phyloP scores from a whole-genome alignment of 208 protist species.

The Acanthamoeba sp. region DNA sequence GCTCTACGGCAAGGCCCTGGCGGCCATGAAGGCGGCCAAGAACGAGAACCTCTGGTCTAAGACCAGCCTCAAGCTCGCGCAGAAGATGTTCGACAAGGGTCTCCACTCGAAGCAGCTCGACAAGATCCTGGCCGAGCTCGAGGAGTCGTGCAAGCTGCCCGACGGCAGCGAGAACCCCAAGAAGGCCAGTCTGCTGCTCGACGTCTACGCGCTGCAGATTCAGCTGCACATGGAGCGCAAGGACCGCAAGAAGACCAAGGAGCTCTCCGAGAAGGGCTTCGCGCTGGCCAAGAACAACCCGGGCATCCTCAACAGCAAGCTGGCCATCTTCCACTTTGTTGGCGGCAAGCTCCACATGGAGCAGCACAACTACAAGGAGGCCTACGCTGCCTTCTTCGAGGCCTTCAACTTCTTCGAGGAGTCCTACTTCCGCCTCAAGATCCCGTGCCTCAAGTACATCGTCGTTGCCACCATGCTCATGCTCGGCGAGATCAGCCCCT shows the following conservation, averaged over 20 bases:
- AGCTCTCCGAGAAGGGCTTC: conserved; percentile 86
- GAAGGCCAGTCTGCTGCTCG: conserved; percentile 90
- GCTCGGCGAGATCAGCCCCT: conserved; percentile 93
- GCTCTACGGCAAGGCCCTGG: conserved; percentile 79
- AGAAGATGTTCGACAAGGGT: conserved; percentile 86
- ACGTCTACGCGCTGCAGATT: conserved; percentile 94
- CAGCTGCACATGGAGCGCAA: conserved; percentile 91
- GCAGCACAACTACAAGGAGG: conserved; percentile 92
- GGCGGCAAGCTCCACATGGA: conserved; percentile 92
- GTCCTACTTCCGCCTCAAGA: conserved; percentile 89
- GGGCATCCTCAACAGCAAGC: conserved; percentile 86
- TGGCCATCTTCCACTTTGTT: conserved; percentile 95
- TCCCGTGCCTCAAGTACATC: conserved; percentile 95
- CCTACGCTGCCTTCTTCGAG: conserved; percentile 95
- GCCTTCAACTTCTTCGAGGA: conserved; percentile 95
- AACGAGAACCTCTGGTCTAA: conserved; percentile 93
- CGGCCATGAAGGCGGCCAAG: conserved; percentile 80
- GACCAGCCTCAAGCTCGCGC: conserved; percentile 93
- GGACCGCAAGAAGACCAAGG: conserved; percentile 90
- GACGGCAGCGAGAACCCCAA: conserved; percentile 88
- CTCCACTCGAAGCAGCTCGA: conserved; percentile 85
- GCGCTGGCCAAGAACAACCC: conserved; percentile 93
- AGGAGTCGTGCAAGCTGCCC: conserved; percentile 88
- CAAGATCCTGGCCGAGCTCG: conserved; percentile 89
- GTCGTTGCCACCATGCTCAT: conserved; percentile 95